Conservation (phyloP, 148 eudicot species). For the Arbutus unedo region DNA sequence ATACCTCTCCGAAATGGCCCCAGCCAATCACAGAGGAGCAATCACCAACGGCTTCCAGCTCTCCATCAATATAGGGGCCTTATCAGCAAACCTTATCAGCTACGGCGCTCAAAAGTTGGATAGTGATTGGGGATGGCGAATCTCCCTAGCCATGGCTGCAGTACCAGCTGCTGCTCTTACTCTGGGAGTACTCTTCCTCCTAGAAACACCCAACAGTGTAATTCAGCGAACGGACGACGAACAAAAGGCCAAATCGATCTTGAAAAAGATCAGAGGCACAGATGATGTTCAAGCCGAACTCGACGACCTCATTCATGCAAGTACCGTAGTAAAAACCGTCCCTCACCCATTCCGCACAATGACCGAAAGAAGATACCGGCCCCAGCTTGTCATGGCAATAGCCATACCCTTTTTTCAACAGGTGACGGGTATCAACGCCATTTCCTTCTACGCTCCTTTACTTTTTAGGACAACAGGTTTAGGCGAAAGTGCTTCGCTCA, state of each 20-base stretch:
- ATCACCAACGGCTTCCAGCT: conserved; percentile 11
- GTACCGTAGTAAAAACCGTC: not conserved
- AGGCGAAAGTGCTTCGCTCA: conserved; percentile 3
- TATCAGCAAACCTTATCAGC: conserved; percentile 7
- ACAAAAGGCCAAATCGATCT: not conserved
- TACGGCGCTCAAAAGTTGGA: not conserved
- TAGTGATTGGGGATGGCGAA: conserved; percentile 25
- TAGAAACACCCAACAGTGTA: conserved; percentile 8
- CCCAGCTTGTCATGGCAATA: conserved; percentile 11
- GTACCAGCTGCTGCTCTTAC: not conserved
- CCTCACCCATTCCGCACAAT: conserved; percentile 1
- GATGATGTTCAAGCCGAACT: not conserved
- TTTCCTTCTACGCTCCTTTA: not conserved
- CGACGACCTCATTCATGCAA: conserved; percentile 3
- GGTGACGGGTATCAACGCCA: conserved; percentile 3
- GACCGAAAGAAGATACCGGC: not conserved
- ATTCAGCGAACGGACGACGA: not conserved
- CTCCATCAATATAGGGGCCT: not conserved
- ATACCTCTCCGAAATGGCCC: conserved; percentile 7
- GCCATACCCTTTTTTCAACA: not conserved
- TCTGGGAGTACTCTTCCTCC: conserved; percentile 6
- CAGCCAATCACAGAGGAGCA: not conserved
- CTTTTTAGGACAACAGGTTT: not conserved
- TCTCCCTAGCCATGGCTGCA: conserved; percentile 30
- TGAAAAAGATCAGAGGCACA: not conserved